Evolutionary conservation across 1,284 basidiomycete species (phyloP).

Genomic region (Wolfiporia cocos): DNA sequence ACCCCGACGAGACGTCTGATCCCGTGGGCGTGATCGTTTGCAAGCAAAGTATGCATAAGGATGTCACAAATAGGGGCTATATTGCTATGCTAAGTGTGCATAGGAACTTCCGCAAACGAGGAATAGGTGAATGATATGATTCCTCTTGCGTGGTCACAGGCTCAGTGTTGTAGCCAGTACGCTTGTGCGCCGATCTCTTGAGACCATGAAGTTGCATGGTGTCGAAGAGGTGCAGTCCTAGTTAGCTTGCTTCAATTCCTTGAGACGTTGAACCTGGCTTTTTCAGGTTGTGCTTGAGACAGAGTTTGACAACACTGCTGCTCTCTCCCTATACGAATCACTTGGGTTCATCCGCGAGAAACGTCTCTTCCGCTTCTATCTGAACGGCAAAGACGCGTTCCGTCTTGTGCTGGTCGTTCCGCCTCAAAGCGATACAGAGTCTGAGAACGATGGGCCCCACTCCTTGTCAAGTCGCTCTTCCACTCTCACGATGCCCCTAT

Average conservation of each 20-base stretch:
- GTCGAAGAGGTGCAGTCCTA: slow-evolving; percentile 87
- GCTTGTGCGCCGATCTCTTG: slow-evolving; percentile 74
- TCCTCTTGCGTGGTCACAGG: background rate
- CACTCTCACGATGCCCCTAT: too few species aligned
- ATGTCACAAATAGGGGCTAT: slow-evolving; percentile 82
- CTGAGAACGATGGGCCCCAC: slow-evolving; percentile 9
- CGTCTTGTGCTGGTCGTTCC: slow-evolving; percentile 64
- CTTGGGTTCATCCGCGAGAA: slow-evolving; percentile 97
- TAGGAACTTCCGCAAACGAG: slow-evolving; percentile 75
- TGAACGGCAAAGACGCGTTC: slow-evolving; percentile 89
- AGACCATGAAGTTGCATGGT: slow-evolving; percentile 73
- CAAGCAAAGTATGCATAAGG: slow-evolving; percentile 87
- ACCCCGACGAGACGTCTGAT: slow-evolving; percentile 43
- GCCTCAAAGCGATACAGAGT: slow-evolving; percentile 17
- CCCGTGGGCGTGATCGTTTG: slow-evolving; percentile 92
- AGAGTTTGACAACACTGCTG: slow-evolving; percentile 88
- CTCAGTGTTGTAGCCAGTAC: slow-evolving; percentile 50
- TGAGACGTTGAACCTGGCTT: slow-evolving; percentile 4
- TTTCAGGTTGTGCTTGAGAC: slow-evolving; percentile 93
- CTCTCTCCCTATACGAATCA: slow-evolving; percentile 84
- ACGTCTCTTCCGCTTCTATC: slow-evolving; percentile 90
- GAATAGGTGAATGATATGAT: slow-evolving; percentile 66
- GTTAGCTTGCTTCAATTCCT: slow-evolving; percentile 12
- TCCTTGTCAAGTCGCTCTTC: slow-evolving; percentile 10
- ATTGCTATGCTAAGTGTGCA: slow-evolving; percentile 96